Evolutionary conservation across 192 early-diverging fungal species (phyloP).

Genomic region (Phlyctochytrium bullatum): DNA sequence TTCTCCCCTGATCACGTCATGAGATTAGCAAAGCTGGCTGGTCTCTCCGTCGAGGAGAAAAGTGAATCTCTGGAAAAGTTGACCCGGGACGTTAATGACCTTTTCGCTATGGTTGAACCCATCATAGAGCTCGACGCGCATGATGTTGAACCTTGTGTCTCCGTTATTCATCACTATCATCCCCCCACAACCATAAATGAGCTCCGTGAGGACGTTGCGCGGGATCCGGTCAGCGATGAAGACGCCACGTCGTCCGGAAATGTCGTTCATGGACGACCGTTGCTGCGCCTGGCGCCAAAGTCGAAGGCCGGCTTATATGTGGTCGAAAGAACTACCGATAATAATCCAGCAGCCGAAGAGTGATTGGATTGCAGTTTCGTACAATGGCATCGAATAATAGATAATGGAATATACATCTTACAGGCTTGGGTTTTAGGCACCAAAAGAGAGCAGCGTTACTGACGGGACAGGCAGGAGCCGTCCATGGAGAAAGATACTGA

Average conservation of each 20-base stretch:
- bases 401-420: too few relatives aligned
- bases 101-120: slow-evolving; percentile 21
- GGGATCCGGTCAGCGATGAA: slow-evolving; percentile 2
- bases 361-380: too few relatives aligned
- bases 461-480: too few relatives aligned
- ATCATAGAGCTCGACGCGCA: slow-evolving; percentile 15
- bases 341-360: too few relatives aligned
- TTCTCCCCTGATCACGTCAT: background rate
- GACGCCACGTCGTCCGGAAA: background rate
- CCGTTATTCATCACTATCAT: slow-evolving; percentile 6
- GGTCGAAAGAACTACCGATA: too few relatives aligned
- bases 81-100: slow-evolving; percentile 14
- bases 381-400: too few relatives aligned
- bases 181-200: background rate
- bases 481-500: too few relatives aligned
- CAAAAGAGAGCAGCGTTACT: too few relatives aligned
- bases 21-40: slow-evolving; percentile 12
- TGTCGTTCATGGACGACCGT: background rate
- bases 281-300: background rate
- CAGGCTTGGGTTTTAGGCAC: too few relatives aligned
- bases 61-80: background rate
- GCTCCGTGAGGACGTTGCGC: background rate
- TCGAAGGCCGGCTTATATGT: slow-evolving; percentile 7
- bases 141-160: slow-evolving; percentile 23
- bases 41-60: slow-evolving; percentile 3